Evolutionary conservation across 2,329 filamentous ascomycete genomes (phyloP), one percentile per base, ranked within the genome.

Genomic region (Pyrenochaeta sp.): DNA sequence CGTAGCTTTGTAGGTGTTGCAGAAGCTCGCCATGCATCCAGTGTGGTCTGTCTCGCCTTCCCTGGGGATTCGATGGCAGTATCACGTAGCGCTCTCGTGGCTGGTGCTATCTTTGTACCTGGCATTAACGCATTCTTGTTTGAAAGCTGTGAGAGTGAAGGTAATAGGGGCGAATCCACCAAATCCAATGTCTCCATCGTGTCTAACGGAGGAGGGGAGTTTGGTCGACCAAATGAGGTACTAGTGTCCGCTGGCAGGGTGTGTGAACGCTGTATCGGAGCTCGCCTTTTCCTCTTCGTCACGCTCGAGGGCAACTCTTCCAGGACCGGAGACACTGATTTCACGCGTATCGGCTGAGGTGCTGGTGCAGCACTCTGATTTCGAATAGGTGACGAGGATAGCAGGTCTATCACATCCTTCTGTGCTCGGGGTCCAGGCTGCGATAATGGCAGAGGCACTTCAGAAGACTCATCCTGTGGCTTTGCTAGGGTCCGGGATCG

Each of bases 191-290:
- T 70, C 37, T 76, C 72, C 53, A 74, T 69, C 2, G 61, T 58
- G 28, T 62, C 60, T 8, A 59, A 5, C 3, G 56, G 48, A 7
- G 64, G 61, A 22, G 69, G 68, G 24, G 69, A 68, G 7, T 44
- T 52, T 25, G 72, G 48, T n/a, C 66, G 65, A 15, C 60, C 60
- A 5, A 53, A 19, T 10, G 46, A 28, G 2, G 50, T 45, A 34
- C 55, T 58, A 1, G 54, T 50, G 22, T 69, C 56, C 1, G 66
- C 52, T 0, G 73, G 74, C 9, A 74, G 61, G 1, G 74, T 77
- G 4, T 71, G 68, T 9, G 74, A 75, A 37, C 75, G 72, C 50
- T 75, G 71, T n/a, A 77, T 72, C 9, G 71, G 74, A 25, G 54
- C 68, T 37, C 72, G 62, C 48, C 65, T 64, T 58, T 69, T 62